These are phyloP conservation scores for Fusarium concolor DNA, from an alignment of 2,329 filamentous ascomycete species.

Conservation along the genomic window DNA sequence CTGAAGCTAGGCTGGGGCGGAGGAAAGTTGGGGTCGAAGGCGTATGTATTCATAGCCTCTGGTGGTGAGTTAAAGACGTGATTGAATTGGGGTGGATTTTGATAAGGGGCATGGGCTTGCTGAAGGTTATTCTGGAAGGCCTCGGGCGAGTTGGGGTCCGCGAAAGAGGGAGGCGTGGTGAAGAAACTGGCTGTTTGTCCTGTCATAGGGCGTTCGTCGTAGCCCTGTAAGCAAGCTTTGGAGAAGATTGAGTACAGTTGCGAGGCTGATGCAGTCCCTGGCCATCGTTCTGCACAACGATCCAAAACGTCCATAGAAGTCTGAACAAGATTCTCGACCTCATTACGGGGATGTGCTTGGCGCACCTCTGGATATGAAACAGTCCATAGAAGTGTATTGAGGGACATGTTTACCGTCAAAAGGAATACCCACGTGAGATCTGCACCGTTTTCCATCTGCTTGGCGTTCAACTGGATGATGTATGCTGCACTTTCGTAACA, in stretches of 20 bases:
- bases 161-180: conserved; percentile 50
- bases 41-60: conserved; percentile 63
- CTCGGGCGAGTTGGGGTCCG: conserved; percentile 50
- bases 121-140: conserved; percentile 47
- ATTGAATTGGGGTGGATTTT: conserved; percentile 66
- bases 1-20: conserved; percentile 67
- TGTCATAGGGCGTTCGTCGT: conserved; percentile 66
- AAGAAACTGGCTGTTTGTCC: conserved; percentile 48
- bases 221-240: conserved; percentile 87
- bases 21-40: conserved; percentile 57
- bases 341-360: conserved; percentile 74
- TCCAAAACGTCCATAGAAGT: conserved; percentile 82
- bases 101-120: conserved; percentile 55
- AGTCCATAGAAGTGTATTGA: conserved; percentile 93
- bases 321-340: conserved; percentile 80
- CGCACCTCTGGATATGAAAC: conserved; percentile 89
- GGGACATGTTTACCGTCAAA: conserved; percentile 87
- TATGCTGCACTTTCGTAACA: conserved; percentile 87
- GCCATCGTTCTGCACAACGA: conserved; percentile 88
- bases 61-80: conserved; percentile 68
- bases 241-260: conserved; percentile 90
- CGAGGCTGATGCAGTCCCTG: conserved; percentile 85
- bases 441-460: conserved; percentile 79
- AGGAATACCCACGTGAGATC: conserved; percentile 97
- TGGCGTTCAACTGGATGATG: conserved; percentile 83